phyloP scores from a whole-genome alignment of 164 flowering plant genomes.

The Annona cherimola region DNA sequence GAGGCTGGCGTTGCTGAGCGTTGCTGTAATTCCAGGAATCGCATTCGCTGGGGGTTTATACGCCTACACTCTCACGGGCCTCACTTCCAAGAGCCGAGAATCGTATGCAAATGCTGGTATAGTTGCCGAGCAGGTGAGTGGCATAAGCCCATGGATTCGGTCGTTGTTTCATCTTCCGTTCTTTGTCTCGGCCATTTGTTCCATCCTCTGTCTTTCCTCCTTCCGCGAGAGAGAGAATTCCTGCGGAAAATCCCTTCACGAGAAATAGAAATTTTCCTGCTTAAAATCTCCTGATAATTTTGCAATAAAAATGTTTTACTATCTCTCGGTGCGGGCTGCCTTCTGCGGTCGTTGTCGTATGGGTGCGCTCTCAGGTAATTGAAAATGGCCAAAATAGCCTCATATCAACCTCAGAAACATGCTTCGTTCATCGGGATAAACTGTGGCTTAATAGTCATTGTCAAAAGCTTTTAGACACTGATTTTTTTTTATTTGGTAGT shows the following conservation, averaged over 20 bases:
- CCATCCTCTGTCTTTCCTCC: too few relatives aligned
- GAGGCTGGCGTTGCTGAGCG: conserved; percentile 83
- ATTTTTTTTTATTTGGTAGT: too few relatives aligned
- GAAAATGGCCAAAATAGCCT: background rate
- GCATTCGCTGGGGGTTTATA: conserved; percentile 98
- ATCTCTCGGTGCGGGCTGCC: background rate
- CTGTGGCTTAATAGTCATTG: background rate
- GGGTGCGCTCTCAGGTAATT: background rate
- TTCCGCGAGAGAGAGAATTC: background rate
- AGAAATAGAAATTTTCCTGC: too few relatives aligned
- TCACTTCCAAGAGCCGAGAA: conserved; percentile 90
- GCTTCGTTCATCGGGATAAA: background rate
- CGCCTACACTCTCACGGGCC: conserved; percentile 88
- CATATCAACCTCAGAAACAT: background rate
- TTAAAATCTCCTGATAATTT: too few relatives aligned
- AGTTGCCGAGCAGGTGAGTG: conserved; percentile 82
- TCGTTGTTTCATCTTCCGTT: background rate
- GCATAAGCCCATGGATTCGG: background rate
- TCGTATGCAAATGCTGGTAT: conserved; percentile 90
- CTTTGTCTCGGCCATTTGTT: too few relatives aligned
- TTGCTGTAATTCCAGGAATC: conserved; percentile 95
- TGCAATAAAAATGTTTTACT: background rate
- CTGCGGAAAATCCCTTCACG: too few relatives aligned
- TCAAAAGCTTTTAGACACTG: too few relatives aligned
- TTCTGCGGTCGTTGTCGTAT: background rate